phyloP scores from a whole-genome alignment of 2,329 filamentous ascomycete species.

The Alternaria burnsii region DNA sequence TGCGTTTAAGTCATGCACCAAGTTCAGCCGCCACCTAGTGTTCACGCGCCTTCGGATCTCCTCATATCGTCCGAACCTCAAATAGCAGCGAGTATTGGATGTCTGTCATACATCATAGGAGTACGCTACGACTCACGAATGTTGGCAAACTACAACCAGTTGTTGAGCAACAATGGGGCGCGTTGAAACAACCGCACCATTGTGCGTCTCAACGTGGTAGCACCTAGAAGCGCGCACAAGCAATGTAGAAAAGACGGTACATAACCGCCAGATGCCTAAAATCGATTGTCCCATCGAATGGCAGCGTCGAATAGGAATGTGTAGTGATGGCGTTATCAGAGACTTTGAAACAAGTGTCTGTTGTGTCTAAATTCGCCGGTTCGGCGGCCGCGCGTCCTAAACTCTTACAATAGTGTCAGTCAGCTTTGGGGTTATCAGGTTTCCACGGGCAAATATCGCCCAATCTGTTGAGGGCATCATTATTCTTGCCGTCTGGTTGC shows the following conservation, averaged over 20 bases:
- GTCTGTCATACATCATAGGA: not conserved
- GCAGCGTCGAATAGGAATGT: not conserved
- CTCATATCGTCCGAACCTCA: slow-evolving; percentile 8
- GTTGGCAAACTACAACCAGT: not conserved
- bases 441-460: not conserved
- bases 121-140: not conserved
- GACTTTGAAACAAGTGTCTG: not conserved
- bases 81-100: not conserved
- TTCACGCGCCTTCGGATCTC: slow-evolving; percentile 18
- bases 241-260: not conserved
- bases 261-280: not conserved
- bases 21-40: not conserved
- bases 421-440: not conserved
- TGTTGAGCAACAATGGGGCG: not conserved
- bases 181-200: slow-evolving; percentile 8
- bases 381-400: not conserved
- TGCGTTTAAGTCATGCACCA: not conserved
- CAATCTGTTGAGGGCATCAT: not conserved
- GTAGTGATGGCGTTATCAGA: not conserved
- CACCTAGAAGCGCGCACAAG: not conserved
- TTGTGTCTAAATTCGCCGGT: not conserved
- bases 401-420: not conserved
- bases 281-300: not conserved
- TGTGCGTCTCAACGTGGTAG: not conserved
- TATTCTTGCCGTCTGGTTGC: not conserved